Base-by-base conservation (phyloP, 495 filamentous ascomycete genomes). In the Penicillium turbatum region DNA sequence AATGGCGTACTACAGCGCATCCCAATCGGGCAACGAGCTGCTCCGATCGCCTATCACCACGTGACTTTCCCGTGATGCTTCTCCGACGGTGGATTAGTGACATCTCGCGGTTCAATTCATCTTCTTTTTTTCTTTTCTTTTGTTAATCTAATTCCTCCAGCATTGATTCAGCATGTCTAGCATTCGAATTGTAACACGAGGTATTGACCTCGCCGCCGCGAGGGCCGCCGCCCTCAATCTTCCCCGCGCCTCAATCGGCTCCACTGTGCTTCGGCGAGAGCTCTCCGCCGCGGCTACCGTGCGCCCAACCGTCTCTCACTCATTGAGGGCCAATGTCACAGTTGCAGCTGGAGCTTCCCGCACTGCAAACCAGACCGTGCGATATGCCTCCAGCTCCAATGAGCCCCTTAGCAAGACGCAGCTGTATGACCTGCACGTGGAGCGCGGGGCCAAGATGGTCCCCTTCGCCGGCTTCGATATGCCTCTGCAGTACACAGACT, bases 401-500 rank as follows among this genome's bases (percentile, higher is more conserved):
- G 76, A 40, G 84, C 67, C 32, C 2, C 52, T 85, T 58, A 72
- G 68, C 30, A 86, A 82, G 65, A 98, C 93, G 2, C 83, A 86
- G 27, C 81, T 98, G 36, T 86, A 95, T 73, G 84, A 92, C 61
- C 74, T 97, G 21, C 92, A 98, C 68, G 57, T 90, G 47, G 71
- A 74, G 30, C 72, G 88, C 65, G 90, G 89, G 58, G 93, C 80
- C 37, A 96, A 95, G 72, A 95, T 98, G 85, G 92, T 97, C 49
- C 89, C 89, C n/a, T 98, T 96, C 66, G 92, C 87, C 50, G 92
- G 91, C 56, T 97, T 84, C 74, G 77, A 79, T 48, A 97, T 98
- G 93, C 95, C 93, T 15, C 82, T 98, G 24, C 86, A 91, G 59
- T 98, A 97, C 72, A 64, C 76, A 21, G 84, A 85, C 55, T 76